These are phyloP conservation scores for Symbiodinium pilosum DNA, from an alignment of 73 alveolate genomes.

Conservation along the genomic window DNA sequence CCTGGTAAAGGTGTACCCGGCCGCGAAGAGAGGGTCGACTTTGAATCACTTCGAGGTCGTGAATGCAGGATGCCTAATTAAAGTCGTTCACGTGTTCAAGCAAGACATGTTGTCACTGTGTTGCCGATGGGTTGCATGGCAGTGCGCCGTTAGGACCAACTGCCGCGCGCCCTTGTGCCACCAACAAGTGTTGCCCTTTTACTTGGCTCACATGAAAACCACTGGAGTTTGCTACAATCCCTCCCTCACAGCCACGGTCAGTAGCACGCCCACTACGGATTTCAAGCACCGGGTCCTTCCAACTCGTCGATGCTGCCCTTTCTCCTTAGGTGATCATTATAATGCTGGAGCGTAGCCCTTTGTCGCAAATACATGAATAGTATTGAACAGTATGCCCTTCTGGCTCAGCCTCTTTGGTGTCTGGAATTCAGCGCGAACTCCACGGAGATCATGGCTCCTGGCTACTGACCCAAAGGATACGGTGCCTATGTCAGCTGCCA, in stretches of 20 bases:
- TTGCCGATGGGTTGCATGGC: background rate
- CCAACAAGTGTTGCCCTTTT: no score
- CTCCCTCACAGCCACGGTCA: no score
- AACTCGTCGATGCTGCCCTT: background rate
- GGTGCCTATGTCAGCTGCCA: background rate
- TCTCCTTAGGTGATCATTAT: background rate
- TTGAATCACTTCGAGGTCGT: background rate
- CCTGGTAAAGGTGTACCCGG: background rate
- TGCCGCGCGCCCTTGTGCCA: constrained; percentile 18
- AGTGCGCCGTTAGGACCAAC: background rate
- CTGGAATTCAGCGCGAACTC: constrained; percentile 17
- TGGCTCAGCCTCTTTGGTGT: background rate
- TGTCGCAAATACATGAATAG: background rate
- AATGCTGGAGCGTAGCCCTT: background rate
- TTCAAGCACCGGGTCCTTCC: background rate
- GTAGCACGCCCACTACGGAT: no score
- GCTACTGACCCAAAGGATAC: background rate
- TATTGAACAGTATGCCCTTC: background rate
- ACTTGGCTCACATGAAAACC: background rate
- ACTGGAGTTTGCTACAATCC: no score
- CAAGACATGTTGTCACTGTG: no score
- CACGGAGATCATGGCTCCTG: constrained; percentile 10
- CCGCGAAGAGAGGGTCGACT: background rate
- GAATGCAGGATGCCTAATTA: background rate
- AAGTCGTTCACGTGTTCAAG: no score